Evolutionary conservation across 345 rosid species (phyloP), one percentile per base, ranked within the genome.

Genomic region (Brassica juncea): DNA sequence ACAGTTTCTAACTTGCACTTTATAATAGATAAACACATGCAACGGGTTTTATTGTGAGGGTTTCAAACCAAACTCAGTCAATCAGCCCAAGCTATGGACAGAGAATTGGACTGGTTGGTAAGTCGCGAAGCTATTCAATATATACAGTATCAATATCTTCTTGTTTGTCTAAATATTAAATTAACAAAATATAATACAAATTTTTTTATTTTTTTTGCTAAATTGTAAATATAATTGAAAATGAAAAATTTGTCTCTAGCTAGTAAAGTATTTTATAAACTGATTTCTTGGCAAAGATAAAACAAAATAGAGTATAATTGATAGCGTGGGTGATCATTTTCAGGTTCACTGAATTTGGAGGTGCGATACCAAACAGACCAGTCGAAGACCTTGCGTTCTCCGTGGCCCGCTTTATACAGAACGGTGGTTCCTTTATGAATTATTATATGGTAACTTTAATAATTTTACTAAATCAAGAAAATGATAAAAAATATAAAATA

Each of bases 41-140:
- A 94, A 94, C 77, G 98, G 93, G 39, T 94, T 85, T 84, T 94
- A 94, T 80, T 92, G 98, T 4, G 97, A 94, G 67, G 79, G 82
- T 62, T 94, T 90, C 84, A 64, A 82, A 28, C 97, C 98, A 47
- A 92, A 89, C 77, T 72, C 81, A 28, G 79, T 70, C 31, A 77
- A 87, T 66, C 91, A 92, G 49, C 98, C 97, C 4, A 92, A 92
- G 81, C 84, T 94, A 89, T 94, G 97, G 97, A 94, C 97, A 6
- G 98, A 94, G 79, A 84, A 85, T 66, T 94, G 98, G 98, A 91
- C 94, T 60, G 97, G 94, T 79, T 94, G 98, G 98, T 94, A 87
- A 85, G 84, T 74, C 35, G 59, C 61, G n/a, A 19, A 19, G 31
- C 70, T 66, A 57, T 62, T 49, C 28, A 15, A 49, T 34, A 16